Conservation (phyloP, 768 basidiomycete genomes). For the Tylopilus felleus region DNA sequence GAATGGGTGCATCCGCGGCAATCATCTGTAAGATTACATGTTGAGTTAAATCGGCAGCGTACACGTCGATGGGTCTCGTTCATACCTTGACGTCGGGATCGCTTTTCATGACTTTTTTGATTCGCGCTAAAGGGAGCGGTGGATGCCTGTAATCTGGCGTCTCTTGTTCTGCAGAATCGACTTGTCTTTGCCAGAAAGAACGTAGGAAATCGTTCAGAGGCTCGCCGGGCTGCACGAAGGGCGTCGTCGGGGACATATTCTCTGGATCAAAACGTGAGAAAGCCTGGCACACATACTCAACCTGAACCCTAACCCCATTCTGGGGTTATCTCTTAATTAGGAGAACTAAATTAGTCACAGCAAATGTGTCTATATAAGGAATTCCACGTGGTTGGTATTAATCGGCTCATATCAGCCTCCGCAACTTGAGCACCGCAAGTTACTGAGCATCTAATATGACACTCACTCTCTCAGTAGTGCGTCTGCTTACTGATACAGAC, state of each 20-base stretch:
- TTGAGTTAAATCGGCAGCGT: slow-evolving; percentile 1
- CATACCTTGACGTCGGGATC: slow-evolving; percentile 94
- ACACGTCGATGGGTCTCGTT: background rate
- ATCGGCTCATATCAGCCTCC: too few species aligned
- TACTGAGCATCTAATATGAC: too few species aligned
- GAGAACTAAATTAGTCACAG: too few species aligned
- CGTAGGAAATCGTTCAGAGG: slow-evolving; percentile 83
- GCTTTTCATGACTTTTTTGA: slow-evolving; percentile 99
- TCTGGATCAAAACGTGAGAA: slow-evolving; percentile 22
- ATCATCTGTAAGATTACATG: slow-evolving; percentile 69
- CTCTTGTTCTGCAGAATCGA: slow-evolving; percentile 83
- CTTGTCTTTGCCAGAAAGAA: slow-evolving; percentile 88
- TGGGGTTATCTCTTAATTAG: slow-evolving; percentile 12
- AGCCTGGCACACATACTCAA: background rate
- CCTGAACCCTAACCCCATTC: slow-evolving; percentile 26
- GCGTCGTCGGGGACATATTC: slow-evolving; percentile 39
- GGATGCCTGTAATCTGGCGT: slow-evolving; percentile 86
- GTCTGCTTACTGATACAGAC: too few species aligned
- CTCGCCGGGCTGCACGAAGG: slow-evolving; percentile 80
- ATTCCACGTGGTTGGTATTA: too few species aligned
- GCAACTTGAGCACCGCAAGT: too few species aligned
- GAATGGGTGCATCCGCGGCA: slow-evolving; percentile 92
- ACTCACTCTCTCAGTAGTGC: too few species aligned
- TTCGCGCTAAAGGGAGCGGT: slow-evolving; percentile 87
- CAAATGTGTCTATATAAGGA: too few species aligned